Evolutionary conservation across 257 asterid species (phyloP), one percentile per base, ranked within the genome.

Genomic region (Solanum pennellii): DNA sequence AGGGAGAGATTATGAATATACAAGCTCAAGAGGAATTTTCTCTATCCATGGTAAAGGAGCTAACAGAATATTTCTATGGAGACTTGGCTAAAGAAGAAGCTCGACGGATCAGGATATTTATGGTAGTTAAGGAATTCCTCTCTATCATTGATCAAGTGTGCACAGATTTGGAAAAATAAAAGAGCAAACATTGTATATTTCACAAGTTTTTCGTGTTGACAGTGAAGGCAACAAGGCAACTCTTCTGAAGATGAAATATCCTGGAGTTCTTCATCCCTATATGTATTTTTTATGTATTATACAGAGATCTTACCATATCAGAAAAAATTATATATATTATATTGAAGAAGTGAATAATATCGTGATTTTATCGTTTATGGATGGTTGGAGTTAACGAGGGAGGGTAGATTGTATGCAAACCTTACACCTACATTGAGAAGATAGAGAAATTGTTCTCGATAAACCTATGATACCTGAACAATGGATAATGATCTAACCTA

Each of bases 51-150:
- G 98, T 94, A 11, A 94, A 92, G 88, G 94, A 94, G 37, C 87
- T 96, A 79, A 94, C 97, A 0, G 97, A 92, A 83, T 94, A 92
- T 88, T 94, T 96, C 92, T 95, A 94, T 84, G 99, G 99, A 3
- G 92, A 90, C 90, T 93, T 94, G 9, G 92, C 93, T 12, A 94
- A 88, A 90, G 98, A 94, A 89, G 98, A 94, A 88, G 94, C 99
- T 89, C 96, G 75, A 62, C 94, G 93, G 0, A 86, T 94, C 27
- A 89, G 95, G 71, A 84, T 96, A 52, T 96, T 94, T 89, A 87
- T 90, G 92, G 94, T 96, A 6, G 98, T 94, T n/a, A 87, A 93
- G 83, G 99, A 95, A 83, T 95, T 95, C 82, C 91, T 95, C 72
- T 84, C 90, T 14, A 90, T 89, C 69, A 96, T 95, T n/a, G 98